Base-by-base conservation (phyloP, 2,329 filamentous ascomycete genomes). In the Lachnellula willkommii region DNA sequence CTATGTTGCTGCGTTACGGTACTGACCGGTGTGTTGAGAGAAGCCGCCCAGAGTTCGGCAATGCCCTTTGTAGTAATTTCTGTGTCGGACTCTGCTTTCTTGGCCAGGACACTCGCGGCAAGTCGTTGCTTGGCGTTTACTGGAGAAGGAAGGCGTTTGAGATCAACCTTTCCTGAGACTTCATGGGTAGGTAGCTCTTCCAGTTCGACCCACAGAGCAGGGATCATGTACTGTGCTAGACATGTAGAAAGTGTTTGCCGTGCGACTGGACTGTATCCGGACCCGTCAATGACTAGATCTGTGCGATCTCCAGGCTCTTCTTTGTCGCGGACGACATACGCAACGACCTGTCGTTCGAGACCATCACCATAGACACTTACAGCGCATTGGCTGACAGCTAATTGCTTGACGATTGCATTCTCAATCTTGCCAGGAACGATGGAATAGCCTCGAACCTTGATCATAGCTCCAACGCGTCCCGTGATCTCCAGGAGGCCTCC, bases 361-460 rank as follows among this genome's bases (percentile, higher is more conserved):
- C 88, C 88, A 50, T 92, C 89, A 1, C 88, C 88, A 63, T 87
- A 79, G n/a, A 87, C 82, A 22, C 87, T 73, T 0, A 93, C 87
- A 1, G 84, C 87, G 60, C 88, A 90, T 49, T 85, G 81, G 1
- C 80, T 81, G 51, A 91, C 87, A 12, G 86, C 87, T 35, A 92
- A 73, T 60, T 88, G 78, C 62, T 83, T 81, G 54, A 84, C 76
- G 55, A 92, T 88, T 5, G 84, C 82, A 62, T 84, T 87, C 68
- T 92, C 87, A 1, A 69, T 61, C 45, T 96, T 92, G 0, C 88
- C 89, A 62, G 95, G 88, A 63, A 96, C 92, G 2, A 96, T 78
- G 7, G 91, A 80, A 69, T 96, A 91, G 0, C 92, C 92, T 32
- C 92, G 83, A 5, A 96, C 78, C 69, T 96, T 96, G 60, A 95